Percentiles rank a stretch among this genome's conserved stretches.
These are phyloP conservation scores for Sphaerostilbella broomeana DNA, from an alignment of 2,329 filamentous ascomycete genomes.

Conservation along the genomic window DNA sequence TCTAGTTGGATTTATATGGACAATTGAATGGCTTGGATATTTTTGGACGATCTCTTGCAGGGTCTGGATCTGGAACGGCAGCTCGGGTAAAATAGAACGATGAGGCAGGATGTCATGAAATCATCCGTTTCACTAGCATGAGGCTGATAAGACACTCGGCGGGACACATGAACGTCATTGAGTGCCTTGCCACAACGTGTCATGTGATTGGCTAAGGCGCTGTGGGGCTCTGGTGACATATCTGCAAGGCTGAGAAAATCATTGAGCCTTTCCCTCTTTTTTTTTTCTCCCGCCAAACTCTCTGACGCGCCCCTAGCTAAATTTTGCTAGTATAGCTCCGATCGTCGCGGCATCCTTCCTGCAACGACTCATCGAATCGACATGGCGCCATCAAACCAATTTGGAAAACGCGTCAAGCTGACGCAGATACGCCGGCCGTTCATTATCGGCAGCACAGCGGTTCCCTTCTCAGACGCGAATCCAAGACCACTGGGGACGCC, in stretches of 20 bases:
- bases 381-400: slow-evolving; percentile 54
- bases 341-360: neutral
- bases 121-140: slow-evolving; percentile 15
- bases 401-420: slow-evolving; percentile 59
- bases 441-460: slow-evolving; percentile 73
- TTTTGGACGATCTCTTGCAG: neutral
- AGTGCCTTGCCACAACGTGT: neutral
- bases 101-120: slow-evolving; percentile 16
- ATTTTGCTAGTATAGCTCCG: neutral
- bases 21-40: no score
- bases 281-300: neutral
- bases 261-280: slow-evolving; percentile 1
- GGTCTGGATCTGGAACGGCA: no score
- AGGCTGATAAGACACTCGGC: slow-evolving; percentile 8
- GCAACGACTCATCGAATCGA: slow-evolving; percentile 8
- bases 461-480: slow-evolving; percentile 71
- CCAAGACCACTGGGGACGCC: slow-evolving; percentile 72
- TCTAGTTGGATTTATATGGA: no score
- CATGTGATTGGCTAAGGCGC: neutral
- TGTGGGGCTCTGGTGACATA: slow-evolving; percentile 7
- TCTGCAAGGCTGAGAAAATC: slow-evolving; percentile 12
- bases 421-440: slow-evolving; percentile 59
- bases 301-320: neutral
- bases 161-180: slow-evolving; percentile 1
- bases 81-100: neutral